Conservation (phyloP, 2,329 filamentous ascomycete genomes). For the Pseudogymnoascus sp. region DNA sequence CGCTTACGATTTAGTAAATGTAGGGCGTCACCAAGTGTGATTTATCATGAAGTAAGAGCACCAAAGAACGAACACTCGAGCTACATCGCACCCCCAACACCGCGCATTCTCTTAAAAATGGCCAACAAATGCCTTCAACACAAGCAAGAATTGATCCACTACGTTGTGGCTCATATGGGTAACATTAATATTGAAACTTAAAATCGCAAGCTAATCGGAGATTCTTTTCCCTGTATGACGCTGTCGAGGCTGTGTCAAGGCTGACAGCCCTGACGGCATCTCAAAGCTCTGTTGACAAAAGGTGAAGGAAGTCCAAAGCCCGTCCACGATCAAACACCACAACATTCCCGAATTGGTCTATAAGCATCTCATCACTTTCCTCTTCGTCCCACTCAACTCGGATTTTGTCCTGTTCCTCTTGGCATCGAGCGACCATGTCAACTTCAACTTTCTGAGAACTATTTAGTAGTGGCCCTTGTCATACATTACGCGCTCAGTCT, state of each 20-base stretch:
- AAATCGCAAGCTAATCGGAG: not conserved
- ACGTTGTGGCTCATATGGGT: not conserved
- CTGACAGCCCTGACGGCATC: not conserved
- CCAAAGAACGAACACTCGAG: not conserved
- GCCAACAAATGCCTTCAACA: not conserved
- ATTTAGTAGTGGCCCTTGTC: not conserved
- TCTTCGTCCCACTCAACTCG: not conserved
- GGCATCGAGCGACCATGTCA: not conserved
- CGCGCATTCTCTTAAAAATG: not conserved
- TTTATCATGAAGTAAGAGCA: constrained; percentile 5
- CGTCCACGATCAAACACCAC: not conserved
- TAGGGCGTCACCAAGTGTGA: constrained; percentile 4
- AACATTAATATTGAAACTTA: not conserved
- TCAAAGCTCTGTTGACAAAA: not conserved
- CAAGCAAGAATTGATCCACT: not conserved
- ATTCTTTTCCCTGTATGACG: not conserved
- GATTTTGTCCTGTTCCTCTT: not conserved
- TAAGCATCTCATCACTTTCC: not conserved
- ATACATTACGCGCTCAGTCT: not conserved
- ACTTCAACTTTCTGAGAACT: not conserved
- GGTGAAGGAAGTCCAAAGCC: not conserved
- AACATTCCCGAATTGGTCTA: not conserved
- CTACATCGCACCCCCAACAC: not conserved
- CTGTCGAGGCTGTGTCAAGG: not conserved
- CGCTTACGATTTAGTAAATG: constrained; percentile 10